Base-by-base conservation (phyloP, 176 grass and related monocot genomes). In the Eragrostis nindensis region DNA sequence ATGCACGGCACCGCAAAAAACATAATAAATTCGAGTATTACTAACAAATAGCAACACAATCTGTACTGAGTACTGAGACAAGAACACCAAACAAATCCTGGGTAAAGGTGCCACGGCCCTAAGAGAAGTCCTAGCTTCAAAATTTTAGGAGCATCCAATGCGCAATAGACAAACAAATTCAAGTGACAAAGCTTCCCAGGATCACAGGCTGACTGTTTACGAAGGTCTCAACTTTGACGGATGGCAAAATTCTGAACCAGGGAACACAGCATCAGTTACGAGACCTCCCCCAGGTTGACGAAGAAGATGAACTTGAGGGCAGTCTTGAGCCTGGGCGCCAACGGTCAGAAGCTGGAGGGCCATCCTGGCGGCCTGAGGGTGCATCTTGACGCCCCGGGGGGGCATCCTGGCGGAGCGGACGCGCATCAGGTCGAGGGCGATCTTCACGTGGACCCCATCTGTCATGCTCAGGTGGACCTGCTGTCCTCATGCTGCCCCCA, bases 381-480 rank as follows among this genome's bases (percentile, higher is more conserved):
- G 19, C 76, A 11, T 89, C 87, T 25, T 82, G 88, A 30, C 78
- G 74, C 1, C 32, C 22, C 32, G 70, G 68, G 7, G 75, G 80
- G 0, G 8, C 75, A 7, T 89, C 87, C 18, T 85, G 83, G 59
- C 73, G 78, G 27, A 77, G 11, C 1, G 77, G 73, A 55, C 72
- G 77, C 1, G 17, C 66, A 85, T 89, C 83, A 26, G 67, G 17
- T 30, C 87, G 83, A 26, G 83, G 55, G 22, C 88, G 86, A 47
- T 98, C 95, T 56, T 94, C 89, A 0, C 47, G 85, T 17, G 69
- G 1, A 29, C 81, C 84, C 95, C 95, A 94, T 2, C 90, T 71
- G 18, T 98, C 96, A 83, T 72, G 32, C 21, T 90, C 87, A 36
- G 84, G 27, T 15, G 81, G 5, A 0, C 4, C 79, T 49, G 82